These are phyloP conservation scores for Phytophthora tentaculata DNA, from an alignment of 352 stramenopile genomes.

Conservation along the genomic window DNA sequence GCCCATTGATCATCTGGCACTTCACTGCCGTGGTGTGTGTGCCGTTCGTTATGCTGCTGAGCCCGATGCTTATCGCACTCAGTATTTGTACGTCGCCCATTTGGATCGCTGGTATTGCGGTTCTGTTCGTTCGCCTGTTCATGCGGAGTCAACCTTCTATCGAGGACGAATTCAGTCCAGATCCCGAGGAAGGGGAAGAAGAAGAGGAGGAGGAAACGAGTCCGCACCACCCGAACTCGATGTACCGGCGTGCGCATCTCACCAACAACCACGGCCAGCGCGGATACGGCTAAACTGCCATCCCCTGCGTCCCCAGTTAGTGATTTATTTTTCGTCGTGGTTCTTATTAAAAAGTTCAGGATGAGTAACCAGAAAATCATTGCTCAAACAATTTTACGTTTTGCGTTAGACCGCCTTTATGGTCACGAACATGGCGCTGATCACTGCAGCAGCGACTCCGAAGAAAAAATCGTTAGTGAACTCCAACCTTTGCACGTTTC, in stretches of 20 bases:
- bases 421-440: conserved; percentile 42
- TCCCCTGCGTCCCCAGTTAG: conserved; percentile 8
- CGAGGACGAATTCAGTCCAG: conserved; percentile 51
- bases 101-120: conserved; percentile 64
- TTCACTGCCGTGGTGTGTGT: conserved; percentile 71
- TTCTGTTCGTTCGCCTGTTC: conserved; percentile 62
- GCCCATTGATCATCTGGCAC: conserved; percentile 70
- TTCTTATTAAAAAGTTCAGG: background rate
- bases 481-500: conserved; percentile 35
- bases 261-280: conserved; percentile 38
- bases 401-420: conserved; percentile 44
- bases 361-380: conserved; percentile 1
- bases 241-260: conserved; percentile 52
- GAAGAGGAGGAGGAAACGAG: conserved; percentile 48
- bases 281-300: conserved; percentile 26
- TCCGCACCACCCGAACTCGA: conserved; percentile 51
- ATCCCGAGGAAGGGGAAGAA: conserved; percentile 45
- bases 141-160: conserved; percentile 39
- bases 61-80: conserved; percentile 79
- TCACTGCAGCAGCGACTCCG: conserved; percentile 19
- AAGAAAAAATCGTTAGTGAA: conserved; percentile 59
- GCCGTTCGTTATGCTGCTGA: conserved; percentile 75
- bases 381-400: background rate
- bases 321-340: conserved; percentile 37
- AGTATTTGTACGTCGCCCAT: conserved; percentile 81